phyloP scores from a whole-genome alignment of 495 filamentous ascomycete genomes.

The Geoglossum glabrum region DNA sequence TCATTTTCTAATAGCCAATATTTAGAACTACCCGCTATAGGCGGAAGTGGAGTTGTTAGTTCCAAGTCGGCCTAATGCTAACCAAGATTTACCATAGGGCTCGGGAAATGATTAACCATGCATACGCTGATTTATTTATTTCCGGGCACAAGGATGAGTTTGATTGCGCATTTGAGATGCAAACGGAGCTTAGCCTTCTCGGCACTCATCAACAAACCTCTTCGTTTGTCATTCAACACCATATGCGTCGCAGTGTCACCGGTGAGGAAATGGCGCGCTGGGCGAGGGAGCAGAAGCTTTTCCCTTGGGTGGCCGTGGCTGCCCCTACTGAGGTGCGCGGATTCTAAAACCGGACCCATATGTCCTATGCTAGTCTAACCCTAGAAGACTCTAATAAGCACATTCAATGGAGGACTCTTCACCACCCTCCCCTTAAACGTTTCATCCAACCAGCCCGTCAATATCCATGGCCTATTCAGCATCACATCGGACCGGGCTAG shows the following conservation, averaged over 20 bases:
- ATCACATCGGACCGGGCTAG: constrained; percentile 22
- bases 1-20: too few relatives aligned
- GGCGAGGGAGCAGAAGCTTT: constrained; percentile 18
- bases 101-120: background rate
- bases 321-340: constrained; percentile 13
- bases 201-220: background rate
- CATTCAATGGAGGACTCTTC: constrained; percentile 17
- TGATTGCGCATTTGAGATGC: background rate
- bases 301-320: constrained; percentile 24
- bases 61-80: background rate
- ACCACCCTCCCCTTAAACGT: constrained; percentile 22
- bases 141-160: background rate
- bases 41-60: background rate
- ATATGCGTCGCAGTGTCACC: background rate
- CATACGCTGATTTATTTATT: background rate
- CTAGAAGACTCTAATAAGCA: too few relatives aligned
- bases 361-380: too few relatives aligned
- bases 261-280: too few relatives aligned
- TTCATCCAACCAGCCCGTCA: constrained; percentile 18
- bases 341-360: too few relatives aligned
- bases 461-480: constrained; percentile 23
- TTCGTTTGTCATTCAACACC: background rate
- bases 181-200: background rate
- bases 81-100: background rate
- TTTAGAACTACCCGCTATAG: background rate